Conservation (phyloP, 768 basidiomycete genomes). For the Xerocomus spinulosus region DNA sequence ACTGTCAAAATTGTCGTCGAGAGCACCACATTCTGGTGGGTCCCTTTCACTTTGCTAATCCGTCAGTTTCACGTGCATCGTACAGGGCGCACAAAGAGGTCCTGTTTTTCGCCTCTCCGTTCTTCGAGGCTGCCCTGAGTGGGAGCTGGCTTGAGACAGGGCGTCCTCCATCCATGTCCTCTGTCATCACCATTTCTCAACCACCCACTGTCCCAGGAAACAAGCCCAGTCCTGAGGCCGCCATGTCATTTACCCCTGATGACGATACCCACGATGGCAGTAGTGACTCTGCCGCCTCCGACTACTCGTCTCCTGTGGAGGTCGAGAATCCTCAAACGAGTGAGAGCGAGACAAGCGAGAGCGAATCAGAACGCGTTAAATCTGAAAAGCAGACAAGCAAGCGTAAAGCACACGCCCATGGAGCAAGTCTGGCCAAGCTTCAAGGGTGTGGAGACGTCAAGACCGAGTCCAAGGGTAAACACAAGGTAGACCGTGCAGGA, state of each 20-base stretch:
- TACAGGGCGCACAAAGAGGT: conserved; percentile 88
- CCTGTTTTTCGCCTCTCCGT: conserved; percentile 88
- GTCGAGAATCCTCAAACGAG: conserved; percentile 34
- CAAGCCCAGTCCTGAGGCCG: conserved; percentile 39
- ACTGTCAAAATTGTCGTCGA: conserved; percentile 90
- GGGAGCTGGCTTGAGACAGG: conserved; percentile 92
- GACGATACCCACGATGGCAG: conserved; percentile 39
- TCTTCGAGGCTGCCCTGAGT: conserved; percentile 87
- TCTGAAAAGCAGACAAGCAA: conserved; percentile 12
- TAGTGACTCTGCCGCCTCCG: conserved; percentile 30
- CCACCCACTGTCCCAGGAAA: conserved; percentile 57
- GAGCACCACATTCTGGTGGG: conserved; percentile 86
- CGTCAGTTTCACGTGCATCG: not conserved
- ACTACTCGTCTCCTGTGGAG: conserved; percentile 41
- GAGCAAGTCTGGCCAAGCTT: conserved; percentile 58
- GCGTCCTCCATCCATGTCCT: conserved; percentile 72
- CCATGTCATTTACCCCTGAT: conserved; percentile 59
- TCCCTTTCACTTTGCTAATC: conserved; percentile 4
- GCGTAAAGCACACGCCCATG: conserved; percentile 39
- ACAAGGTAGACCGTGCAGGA: conserved; percentile 10
- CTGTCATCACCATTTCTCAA: conserved; percentile 80
- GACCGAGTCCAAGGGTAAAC: conserved; percentile 24
- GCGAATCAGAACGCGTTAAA: conserved; percentile 29
- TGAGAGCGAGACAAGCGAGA: conserved; percentile 34
- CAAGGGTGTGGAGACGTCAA: conserved; percentile 34